Percentiles rank a stretch among this genome's conserved stretches.
Conservation (phyloP, 257 asterid genomes). For the Buddleja alternifolia region DNA sequence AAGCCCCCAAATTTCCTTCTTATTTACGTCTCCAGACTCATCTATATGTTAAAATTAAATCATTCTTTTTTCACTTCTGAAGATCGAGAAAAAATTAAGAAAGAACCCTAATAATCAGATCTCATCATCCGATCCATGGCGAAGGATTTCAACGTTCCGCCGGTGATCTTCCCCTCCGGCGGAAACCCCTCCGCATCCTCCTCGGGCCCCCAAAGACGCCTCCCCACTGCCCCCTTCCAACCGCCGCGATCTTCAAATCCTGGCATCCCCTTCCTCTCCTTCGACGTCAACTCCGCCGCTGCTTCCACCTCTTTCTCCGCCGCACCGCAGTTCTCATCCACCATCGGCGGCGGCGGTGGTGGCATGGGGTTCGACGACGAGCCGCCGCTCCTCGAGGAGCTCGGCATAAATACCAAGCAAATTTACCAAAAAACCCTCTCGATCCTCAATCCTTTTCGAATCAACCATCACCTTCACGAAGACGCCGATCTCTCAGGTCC, state of each 20-base stretch:
- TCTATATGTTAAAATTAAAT: too few relatives aligned
- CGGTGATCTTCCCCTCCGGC: conserved; percentile 52
- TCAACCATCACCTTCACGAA: conserved; percentile 74
- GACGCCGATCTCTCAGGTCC: conserved; percentile 96
- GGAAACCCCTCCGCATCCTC: conserved; percentile 44
- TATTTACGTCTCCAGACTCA: too few relatives aligned
- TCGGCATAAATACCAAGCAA: conserved; percentile 89
- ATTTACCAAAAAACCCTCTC: conserved; percentile 78
- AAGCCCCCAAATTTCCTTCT: too few relatives aligned
- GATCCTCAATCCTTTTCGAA: conserved; percentile 68
- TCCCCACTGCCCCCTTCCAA: conserved; percentile 89
- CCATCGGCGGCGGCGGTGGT: conserved; percentile 52
- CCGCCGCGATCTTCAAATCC: conserved; percentile 72
- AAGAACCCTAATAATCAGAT: conserved; percentile 11
- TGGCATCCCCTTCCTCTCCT: conserved; percentile 81
- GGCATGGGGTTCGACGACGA: conserved; percentile 73
- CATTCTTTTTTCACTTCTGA: too few relatives aligned
- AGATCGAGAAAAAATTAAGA: neutral
- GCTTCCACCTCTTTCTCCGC: conserved; percentile 76
- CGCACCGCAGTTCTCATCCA: conserved; percentile 60
- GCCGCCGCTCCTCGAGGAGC: conserved; percentile 89
- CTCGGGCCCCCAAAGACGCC: conserved; percentile 47
- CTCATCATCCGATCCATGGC: conserved; percentile 37
- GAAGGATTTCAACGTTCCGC: conserved; percentile 54
- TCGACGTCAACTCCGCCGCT: conserved; percentile 74